Evolutionary conservation across 2,329 filamentous ascomycete genomes (phyloP).

Genomic region (Colletotrichum scovillei): DNA sequence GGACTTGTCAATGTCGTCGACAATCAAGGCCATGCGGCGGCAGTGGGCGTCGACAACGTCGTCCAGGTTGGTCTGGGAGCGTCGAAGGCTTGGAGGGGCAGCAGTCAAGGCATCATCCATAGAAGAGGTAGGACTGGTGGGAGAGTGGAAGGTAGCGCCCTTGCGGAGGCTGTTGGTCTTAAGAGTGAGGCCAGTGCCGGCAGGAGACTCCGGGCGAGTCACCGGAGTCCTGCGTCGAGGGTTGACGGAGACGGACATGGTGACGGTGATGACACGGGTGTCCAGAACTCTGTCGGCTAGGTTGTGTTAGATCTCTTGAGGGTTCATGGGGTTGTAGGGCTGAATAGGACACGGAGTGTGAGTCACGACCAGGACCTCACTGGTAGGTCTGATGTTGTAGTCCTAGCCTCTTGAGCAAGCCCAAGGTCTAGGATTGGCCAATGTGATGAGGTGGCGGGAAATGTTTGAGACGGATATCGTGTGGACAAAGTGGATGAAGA

Average conservation of each 20-base stretch:
- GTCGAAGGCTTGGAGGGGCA: conserved; percentile 68
- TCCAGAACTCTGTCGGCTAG: conserved; percentile 44
- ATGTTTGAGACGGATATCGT: conserved; percentile 24
- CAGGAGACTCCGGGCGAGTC: conserved; percentile 51
- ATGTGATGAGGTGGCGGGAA: conserved; percentile 28
- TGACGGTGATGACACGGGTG: conserved; percentile 42
- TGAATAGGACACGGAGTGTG: conserved; percentile 42
- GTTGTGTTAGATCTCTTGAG: conserved; percentile 35
- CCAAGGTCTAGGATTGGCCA: conserved; percentile 32
- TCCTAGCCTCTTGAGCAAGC: conserved; percentile 30
- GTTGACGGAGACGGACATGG: conserved; percentile 59
- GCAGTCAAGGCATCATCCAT: conserved; percentile 54
- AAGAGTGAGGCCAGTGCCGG: conserved; percentile 56
- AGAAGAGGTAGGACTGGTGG: conserved; percentile 48
- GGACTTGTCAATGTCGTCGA: conserved; percentile 74
- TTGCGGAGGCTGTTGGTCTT: conserved; percentile 73
- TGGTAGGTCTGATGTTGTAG: conserved; percentile 22
- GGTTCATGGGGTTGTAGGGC: conserved; percentile 36
- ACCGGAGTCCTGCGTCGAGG: conserved; percentile 59
- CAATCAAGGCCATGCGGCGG: conserved; percentile 74
- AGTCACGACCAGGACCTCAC: conserved; percentile 43
- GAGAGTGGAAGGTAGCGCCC: conserved; percentile 74
- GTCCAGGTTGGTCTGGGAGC: conserved; percentile 77
- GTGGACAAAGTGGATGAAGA: conserved; percentile 8
- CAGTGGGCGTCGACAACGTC: conserved; percentile 77